phyloP scores from a whole-genome alignment of 345 rosid genomes.

The Brassica napus region Da-Ae NC_063448.1:8790501-8791000 shows the following conservation, averaged over 20 bases:
- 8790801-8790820: constrained; percentile 10
- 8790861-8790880: constrained; percentile 31
- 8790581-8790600: neutral
- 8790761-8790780: neutral
- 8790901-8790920: constrained; percentile 28
- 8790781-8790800: neutral
- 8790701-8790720: neutral
- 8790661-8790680: neutral
- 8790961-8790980: constrained; percentile 29
- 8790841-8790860: constrained; percentile 20
- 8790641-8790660: neutral
- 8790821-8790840: constrained; percentile 19
- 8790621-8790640: neutral
- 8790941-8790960: constrained; percentile 26
- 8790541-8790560: neutral
- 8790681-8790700: neutral
- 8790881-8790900: constrained; percentile 28
- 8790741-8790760: constrained; percentile 3
- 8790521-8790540: neutral
- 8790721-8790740: neutral
- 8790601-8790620: neutral
- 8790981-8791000: constrained; percentile 12
- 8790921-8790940: constrained; percentile 29
- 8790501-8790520: no score
- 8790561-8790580: neutral